Evolutionary conservation across 2,329 filamentous ascomycete species (phyloP).

Genomic region (Geosmithia flava): DNA sequence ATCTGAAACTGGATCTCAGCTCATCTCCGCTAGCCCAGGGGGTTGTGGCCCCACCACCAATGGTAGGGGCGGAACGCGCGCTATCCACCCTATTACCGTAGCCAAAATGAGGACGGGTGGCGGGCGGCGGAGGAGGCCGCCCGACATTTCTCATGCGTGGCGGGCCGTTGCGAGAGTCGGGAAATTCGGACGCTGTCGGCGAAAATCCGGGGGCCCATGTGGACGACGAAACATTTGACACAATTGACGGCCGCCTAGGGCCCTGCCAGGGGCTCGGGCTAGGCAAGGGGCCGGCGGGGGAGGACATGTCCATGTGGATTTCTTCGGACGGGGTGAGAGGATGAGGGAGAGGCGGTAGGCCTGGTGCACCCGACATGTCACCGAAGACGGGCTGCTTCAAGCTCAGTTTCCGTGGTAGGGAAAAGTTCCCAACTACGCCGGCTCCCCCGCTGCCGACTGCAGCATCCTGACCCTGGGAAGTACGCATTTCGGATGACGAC

Average conservation of each 20-base stretch:
- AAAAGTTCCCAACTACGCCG: constrained; percentile 39
- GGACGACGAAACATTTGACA: constrained; percentile 2
- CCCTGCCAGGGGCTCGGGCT: constrained; percentile 3
- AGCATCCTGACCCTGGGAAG: constrained; percentile 13
- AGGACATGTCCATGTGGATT: constrained; percentile 11
- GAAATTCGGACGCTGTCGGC: constrained; percentile 23
- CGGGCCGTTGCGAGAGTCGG: constrained; percentile 14
- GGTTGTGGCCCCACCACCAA: constrained; percentile 18
- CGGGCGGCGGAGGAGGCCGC: constrained; percentile 8
- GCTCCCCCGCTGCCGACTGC: constrained; percentile 11
- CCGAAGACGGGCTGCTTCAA: constrained; percentile 29
- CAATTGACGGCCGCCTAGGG: constrained; percentile 2
- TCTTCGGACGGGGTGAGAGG: constrained; percentile 15
- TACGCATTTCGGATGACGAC: constrained; percentile 19
- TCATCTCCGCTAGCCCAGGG: constrained; percentile 40
- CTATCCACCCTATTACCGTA: constrained; percentile 18
- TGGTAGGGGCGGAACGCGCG: constrained; percentile 18
- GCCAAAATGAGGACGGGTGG: constrained; percentile 15
- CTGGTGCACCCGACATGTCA: constrained; percentile 18
- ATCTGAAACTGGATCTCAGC: constrained; percentile 42
- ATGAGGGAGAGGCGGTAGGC: constrained; percentile 15
- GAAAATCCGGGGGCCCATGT: constrained; percentile 4
- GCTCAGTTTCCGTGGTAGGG: constrained; percentile 43
- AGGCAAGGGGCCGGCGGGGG: background rate
- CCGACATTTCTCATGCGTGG: constrained; percentile 13